Base-by-base conservation (phyloP, 2,329 filamentous ascomycete genomes). In the Annulohypoxylon truncatum region DNA sequence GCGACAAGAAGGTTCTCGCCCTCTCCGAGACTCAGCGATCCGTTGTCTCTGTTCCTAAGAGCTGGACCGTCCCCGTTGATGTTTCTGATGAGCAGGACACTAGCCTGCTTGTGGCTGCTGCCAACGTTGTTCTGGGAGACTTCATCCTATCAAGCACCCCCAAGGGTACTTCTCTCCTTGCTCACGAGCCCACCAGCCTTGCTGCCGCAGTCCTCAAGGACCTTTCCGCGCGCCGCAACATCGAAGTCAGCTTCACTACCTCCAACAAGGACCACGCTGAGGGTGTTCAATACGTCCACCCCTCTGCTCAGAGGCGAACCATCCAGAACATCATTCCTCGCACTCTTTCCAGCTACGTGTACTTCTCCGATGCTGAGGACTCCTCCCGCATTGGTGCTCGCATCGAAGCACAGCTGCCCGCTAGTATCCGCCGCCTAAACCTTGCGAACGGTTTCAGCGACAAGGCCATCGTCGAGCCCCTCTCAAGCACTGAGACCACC, bases 21-120 rank as follows among this genome's bases (percentile, higher is more conserved):
- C 47, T 66, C 5, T 63, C 64, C 4, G 33, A 55, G 15, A 48
- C 42, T 50, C 57, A 62, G 18, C 64, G 52, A 26, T 68, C 66
- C 3, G 44, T 66, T 22, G 44, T 68, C 9, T 51, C 46, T 24
- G 54, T 66, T n/a, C 54, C 66, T 15, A 42, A 54, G 42, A 15
- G 40, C 28, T 61, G 56, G 57, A 40, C 28, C 5, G 35, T 55
- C n/a, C 42, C 60, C n/a, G 46, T 68, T 8, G 48, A 59, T 15
- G 33, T 47, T 8, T n/a, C 31, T n/a, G 60, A 62, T 13, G 54
- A 52, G n/a, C 38, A 63, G 15, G 58, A 68, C 28, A 48, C 35
- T 12, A 47, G 53, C 28, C 22, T 63, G 2, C 54, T 66, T 12
- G 35, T 57, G 20, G 33, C 48, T 38, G 52, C 35, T n/a, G 59